phyloP scores from a whole-genome alignment of 2,329 filamentous ascomycete genomes.

The Aspergillus calidoustus region DNA sequence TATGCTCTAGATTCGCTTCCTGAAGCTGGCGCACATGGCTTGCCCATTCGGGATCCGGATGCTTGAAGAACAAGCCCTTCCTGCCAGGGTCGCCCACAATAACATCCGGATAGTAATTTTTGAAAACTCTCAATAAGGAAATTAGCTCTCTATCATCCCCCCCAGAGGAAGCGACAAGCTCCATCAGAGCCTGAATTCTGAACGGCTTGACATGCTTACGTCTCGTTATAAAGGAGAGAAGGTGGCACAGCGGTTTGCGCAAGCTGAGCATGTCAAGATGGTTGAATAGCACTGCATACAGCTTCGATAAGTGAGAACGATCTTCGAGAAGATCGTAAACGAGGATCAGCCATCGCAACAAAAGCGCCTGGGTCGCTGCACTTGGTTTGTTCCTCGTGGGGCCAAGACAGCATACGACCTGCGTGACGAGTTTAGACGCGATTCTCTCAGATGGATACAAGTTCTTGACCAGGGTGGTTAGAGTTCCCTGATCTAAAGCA shows the following conservation, averaged over 20 bases:
- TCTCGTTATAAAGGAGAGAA: conserved; percentile 77
- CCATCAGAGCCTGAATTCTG: conserved; percentile 73
- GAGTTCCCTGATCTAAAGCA: conserved; percentile 75
- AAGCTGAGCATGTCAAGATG: conserved; percentile 79
- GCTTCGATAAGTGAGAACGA: conserved; percentile 64
- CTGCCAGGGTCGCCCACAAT: conserved; percentile 67
- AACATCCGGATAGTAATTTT: conserved; percentile 89
- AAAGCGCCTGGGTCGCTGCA: conserved; percentile 68
- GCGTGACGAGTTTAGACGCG: conserved; percentile 63
- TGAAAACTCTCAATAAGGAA: conserved; percentile 79
- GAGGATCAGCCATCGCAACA: conserved; percentile 79
- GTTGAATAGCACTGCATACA: conserved; percentile 79
- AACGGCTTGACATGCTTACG: conserved; percentile 84
- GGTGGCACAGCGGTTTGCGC: conserved; percentile 71
- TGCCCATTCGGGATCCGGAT: conserved; percentile 78
- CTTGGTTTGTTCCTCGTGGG: conserved; percentile 77
- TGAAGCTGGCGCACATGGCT: conserved; percentile 70
- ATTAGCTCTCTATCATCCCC: conserved; percentile 76
- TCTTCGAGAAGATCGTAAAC: conserved; percentile 73
- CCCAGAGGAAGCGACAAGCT: conserved; percentile 52
- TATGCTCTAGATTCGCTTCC: conserved; percentile 54
- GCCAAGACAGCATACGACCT: conserved; percentile 73
- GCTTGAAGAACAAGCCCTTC: conserved; percentile 53
- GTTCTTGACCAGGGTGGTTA: conserved; percentile 70
- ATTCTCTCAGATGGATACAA: conserved; percentile 74